Base-by-base conservation (phyloP, 352 stramenopile species). In the Vaucheria bursata region DNA sequence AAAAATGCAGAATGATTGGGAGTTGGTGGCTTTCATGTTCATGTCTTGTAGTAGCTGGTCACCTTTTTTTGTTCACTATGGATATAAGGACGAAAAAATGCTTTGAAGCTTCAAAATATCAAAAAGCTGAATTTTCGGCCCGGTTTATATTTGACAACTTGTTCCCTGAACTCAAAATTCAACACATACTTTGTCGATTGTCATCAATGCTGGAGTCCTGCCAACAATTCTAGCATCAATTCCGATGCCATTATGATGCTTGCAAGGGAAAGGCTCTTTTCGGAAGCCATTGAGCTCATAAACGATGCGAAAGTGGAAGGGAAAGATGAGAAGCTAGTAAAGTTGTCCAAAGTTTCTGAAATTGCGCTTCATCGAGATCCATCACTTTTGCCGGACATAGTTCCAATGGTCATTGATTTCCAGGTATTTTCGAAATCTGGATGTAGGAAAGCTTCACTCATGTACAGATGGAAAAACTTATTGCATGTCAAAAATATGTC, bases 341-440 rank as follows among this genome's bases (percentile, higher is more conserved):
- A 77, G 29, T 4, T 79, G 3, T 8, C 40, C 8, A 32, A 82
- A 71, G 77, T 82, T n/a, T 53, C 74, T 38, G 77, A 82, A 45
- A 64, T 82, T 33, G 75, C 69, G 34, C 36, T 82, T 18, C 75
- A 82, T n/a, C 49, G 77, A 4, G 77, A 82, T 59, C 66, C 2
- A n/a, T 74, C 67, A 18, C 36, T 82, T 5, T 71, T 82, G n/a
- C 71, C 71, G 25, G 70, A 82, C 29, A 71, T 82, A 3, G 76
- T 82, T 36, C 77, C 77, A 45, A 82, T 82, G 77, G 36, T 82
- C 5, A 52, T 67, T 29, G 77, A 82, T 12, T 82, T 82, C 73
- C 77, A 82, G 77, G 77, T 82, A 33, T n/a, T 71, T 79, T 1
- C 35, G n/a, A n/a, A n/a, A n/a, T 18, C 35, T 7, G 7, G 18